Percentiles rank a stretch among this genome's conserved stretches.
Evolutionary conservation across 1,284 basidiomycete genomes (phyloP).

Genomic region (Calocybe gambosa): DNA sequence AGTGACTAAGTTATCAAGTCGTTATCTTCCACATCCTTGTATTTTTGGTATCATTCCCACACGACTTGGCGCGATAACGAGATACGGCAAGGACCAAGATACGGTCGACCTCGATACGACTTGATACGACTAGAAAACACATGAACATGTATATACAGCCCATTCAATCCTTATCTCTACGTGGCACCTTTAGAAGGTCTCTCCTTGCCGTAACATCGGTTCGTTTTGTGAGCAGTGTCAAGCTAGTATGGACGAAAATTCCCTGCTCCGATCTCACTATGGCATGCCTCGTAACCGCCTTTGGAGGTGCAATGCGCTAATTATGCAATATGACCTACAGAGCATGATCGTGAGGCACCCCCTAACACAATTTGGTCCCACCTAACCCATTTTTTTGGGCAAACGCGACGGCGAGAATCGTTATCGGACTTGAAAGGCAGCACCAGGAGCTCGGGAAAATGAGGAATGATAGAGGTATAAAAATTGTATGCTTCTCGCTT

Average conservation of each 20-base stretch:
- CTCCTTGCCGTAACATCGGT: background rate
- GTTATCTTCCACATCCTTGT: background rate
- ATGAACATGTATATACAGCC: background rate
- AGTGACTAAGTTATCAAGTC: background rate
- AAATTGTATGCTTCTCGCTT: background rate
- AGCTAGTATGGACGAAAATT: too few species aligned
- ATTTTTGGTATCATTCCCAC: background rate
- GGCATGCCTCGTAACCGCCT: too few species aligned
- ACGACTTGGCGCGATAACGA: background rate
- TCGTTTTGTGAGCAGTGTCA: background rate
- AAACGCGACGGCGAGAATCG: background rate
- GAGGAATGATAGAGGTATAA: conserved; percentile 1
- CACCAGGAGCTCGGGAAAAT: background rate
- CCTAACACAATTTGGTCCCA: too few species aligned
- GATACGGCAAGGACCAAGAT: background rate
- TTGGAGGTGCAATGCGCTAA: too few species aligned
- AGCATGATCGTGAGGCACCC: too few species aligned
- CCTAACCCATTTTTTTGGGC: background rate
- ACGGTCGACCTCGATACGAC: background rate
- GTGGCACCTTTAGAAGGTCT: background rate
- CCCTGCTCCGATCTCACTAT: too few species aligned
- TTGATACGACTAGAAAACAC: background rate
- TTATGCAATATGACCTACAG: too few species aligned
- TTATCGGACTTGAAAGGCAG: background rate
- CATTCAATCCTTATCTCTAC: background rate